Percentiles rank a stretch among this genome's conserved stretches.
phyloP scores from a whole-genome alignment of 805 yeast species.

The Candida pini region DNA sequence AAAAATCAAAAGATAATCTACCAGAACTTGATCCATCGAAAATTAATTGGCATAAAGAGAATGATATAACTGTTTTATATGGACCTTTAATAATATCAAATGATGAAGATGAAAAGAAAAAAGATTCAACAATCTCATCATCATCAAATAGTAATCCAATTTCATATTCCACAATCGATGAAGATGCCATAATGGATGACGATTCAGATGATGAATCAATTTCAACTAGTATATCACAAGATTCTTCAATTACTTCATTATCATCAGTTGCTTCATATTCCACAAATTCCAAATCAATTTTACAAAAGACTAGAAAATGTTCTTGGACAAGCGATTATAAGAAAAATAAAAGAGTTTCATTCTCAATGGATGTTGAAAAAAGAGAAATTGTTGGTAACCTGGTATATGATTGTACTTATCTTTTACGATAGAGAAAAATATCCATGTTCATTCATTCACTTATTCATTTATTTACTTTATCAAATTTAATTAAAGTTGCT shows the following conservation, averaged over 20 bases:
- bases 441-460: no score
- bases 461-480: no score
- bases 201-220: constrained; percentile 5
- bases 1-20: constrained; percentile 62
- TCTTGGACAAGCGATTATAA: neutral
- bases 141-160: neutral
- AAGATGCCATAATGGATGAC: constrained; percentile 5
- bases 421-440: neutral
- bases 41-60: constrained; percentile 50
- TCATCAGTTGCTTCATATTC: constrained; percentile 1
- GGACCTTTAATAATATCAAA: constrained; percentile 37
- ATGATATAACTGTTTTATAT: constrained; percentile 50
- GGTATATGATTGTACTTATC: constrained; percentile 32
- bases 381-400: constrained; percentile 41
- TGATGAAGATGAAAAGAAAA: neutral
- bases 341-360: constrained; percentile 32
- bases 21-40: constrained; percentile 38
- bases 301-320: constrained; percentile 2
- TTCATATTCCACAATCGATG: neutral
- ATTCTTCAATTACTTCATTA: constrained; percentile 6
- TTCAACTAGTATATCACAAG: constrained; percentile 7
- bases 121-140: neutral
- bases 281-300: constrained; percentile 6
- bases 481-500: no score
- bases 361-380: constrained; percentile 36